These are phyloP conservation scores for Gypsophila paniculata DNA, from an alignment of 179 eudicot genomes.

Conservation along the genomic window DNA sequence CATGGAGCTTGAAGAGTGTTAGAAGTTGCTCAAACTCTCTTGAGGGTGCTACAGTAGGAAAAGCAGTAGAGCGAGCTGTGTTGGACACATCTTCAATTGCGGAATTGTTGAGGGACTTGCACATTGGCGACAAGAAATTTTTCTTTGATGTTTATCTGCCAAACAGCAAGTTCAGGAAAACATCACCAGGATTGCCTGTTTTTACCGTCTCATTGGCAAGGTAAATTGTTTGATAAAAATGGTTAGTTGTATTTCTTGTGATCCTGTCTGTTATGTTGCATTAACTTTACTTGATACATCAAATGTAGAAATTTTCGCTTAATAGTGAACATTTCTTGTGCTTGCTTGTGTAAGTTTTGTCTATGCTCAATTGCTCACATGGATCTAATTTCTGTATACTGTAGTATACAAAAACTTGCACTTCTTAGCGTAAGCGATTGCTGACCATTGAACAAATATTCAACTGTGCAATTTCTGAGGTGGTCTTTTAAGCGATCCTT, in stretches of 20 bases:
- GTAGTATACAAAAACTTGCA: not conserved
- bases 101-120: slow-evolving; percentile 41
- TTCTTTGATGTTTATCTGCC: slow-evolving; percentile 78
- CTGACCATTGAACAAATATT: not conserved
- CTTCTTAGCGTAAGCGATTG: not conserved
- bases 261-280: not conserved
- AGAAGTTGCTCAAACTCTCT: slow-evolving; percentile 23
- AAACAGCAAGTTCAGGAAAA: slow-evolving; percentile 65
- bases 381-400: not conserved
- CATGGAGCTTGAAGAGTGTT: slow-evolving; percentile 60
- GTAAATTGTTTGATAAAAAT: slow-evolving; percentile 32
- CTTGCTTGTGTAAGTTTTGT: not conserved
- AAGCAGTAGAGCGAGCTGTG: slow-evolving; percentile 5
- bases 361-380: not conserved
- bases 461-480: not conserved
- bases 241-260: not conserved
- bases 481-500: not conserved
- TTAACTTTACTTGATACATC: not conserved
- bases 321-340: not conserved
- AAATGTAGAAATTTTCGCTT: not conserved
- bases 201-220: slow-evolving; percentile 54
- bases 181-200: slow-evolving; percentile 72
- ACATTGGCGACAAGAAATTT: slow-evolving; percentile 43
- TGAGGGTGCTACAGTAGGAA: slow-evolving; percentile 24
- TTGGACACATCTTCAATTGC: slow-evolving; percentile 23